These are phyloP conservation scores for Trametes villosa DNA, from an alignment of 768 basidiomycete genomes.

Conservation along the genomic window DNA sequence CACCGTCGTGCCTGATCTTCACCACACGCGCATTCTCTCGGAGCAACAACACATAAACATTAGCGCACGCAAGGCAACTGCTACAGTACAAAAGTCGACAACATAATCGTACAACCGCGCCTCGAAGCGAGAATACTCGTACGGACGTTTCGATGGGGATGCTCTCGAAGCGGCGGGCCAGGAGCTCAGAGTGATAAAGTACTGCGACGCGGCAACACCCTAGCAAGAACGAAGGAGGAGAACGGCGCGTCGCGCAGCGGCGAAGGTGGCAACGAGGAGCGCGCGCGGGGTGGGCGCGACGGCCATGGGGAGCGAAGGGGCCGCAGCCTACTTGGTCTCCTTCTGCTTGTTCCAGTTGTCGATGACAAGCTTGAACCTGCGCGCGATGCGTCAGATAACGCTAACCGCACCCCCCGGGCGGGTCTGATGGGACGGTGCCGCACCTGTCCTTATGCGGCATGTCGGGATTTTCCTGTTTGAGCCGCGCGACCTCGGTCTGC, in stretches of 20 bases:
- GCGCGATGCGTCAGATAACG: conserved; percentile 6
- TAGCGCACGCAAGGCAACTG: conserved; percentile 5
- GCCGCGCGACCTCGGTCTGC: conserved; percentile 78
- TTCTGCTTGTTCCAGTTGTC: conserved; percentile 78
- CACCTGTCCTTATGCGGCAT: conserved; percentile 77
- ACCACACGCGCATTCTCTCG: neutral
- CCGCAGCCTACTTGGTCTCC: conserved; percentile 47
- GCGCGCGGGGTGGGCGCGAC: neutral
- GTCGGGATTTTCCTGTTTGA: conserved; percentile 76
- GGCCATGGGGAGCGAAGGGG: neutral
- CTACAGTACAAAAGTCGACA: conserved; percentile 10
- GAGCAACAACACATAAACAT: neutral
- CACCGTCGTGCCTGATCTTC: neutral
- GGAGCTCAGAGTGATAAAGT: conserved; percentile 3
- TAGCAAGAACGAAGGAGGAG: conserved; percentile 39
- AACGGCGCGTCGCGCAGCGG: neutral
- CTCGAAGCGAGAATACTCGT: neutral
- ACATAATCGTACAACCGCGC: conserved; percentile 7
- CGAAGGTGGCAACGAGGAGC: neutral
- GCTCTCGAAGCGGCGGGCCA: neutral
- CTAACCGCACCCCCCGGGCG: conserved; percentile 41
- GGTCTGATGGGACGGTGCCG: conserved; percentile 25
- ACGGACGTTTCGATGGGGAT: neutral
- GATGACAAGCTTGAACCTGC: conserved; percentile 65
- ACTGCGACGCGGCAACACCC: neutral